Evolutionary conservation across 192 early-diverging fungal genomes (phyloP).

Genomic region (Entomortierella parvispora): DNA sequence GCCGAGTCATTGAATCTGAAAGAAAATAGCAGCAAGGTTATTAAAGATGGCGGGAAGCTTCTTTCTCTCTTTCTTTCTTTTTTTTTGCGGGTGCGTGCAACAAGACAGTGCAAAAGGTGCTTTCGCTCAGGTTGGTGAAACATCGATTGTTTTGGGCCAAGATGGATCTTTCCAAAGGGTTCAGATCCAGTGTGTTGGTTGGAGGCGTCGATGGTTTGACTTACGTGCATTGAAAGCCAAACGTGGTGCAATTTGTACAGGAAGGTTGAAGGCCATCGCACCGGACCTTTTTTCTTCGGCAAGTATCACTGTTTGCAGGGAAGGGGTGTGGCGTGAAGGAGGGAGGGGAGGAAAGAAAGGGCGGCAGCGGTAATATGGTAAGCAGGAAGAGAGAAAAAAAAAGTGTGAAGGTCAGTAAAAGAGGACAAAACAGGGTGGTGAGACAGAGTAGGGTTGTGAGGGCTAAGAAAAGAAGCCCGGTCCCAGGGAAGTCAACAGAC

Average conservation of each 20-base stretch:
- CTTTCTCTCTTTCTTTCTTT: slow-evolving; percentile 2
- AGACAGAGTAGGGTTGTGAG: too few species aligned
- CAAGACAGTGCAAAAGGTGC: too few species aligned
- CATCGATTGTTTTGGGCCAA: too few species aligned
- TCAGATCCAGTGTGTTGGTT: slow-evolving; percentile 58
- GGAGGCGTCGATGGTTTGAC: slow-evolving; percentile 66
- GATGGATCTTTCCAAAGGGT: neutral
- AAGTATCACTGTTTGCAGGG: slow-evolving; percentile 41
- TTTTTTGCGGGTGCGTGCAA: neutral
- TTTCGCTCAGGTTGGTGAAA: neutral
- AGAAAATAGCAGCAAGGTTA: neutral
- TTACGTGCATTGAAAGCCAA: slow-evolving; percentile 59
- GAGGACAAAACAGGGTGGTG: too few species aligned
- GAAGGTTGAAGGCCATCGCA: slow-evolving; percentile 56
- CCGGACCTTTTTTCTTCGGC: slow-evolving; percentile 57
- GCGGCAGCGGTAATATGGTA: too few species aligned
- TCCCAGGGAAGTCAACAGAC: too few species aligned
- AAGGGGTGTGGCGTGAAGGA: slow-evolving; percentile 44
- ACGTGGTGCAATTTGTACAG: slow-evolving; percentile 56
- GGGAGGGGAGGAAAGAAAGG: neutral
- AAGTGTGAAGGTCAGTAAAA: neutral
- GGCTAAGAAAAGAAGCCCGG: too few species aligned
- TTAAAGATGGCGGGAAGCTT: neutral
- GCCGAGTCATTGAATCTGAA: slow-evolving; percentile 25
- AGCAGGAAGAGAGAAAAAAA: neutral